These are phyloP conservation scores for Aspergillus avenaceus DNA, from an alignment of 495 filamentous ascomycete genomes.

Conservation along the genomic window DNA sequence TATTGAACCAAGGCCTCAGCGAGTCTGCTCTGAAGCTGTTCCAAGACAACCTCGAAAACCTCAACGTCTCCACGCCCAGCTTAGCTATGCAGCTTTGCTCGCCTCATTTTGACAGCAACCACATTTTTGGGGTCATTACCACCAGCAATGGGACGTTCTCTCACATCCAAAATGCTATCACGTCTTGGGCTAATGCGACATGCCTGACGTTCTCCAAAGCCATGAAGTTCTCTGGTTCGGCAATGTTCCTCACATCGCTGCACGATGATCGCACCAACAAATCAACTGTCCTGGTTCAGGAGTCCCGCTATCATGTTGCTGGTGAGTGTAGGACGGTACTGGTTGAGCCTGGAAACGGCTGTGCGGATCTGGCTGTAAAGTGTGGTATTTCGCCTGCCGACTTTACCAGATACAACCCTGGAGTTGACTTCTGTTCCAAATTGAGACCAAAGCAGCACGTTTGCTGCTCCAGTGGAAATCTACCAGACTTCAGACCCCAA, in stretches of 20 bases:
- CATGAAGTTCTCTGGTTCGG: slow-evolving; percentile 13
- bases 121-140: slow-evolving; percentile 30
- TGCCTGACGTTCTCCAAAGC: slow-evolving; percentile 23
- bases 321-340: slow-evolving; percentile 14
- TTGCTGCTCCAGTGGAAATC: slow-evolving; percentile 43
- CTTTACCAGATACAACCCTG: slow-evolving; percentile 38
- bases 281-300: neutral
- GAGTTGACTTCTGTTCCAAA: slow-evolving; percentile 26
- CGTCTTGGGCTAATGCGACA: slow-evolving; percentile 27
- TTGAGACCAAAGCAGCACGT: slow-evolving; percentile 33
- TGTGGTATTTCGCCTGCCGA: slow-evolving; percentile 12
- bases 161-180: slow-evolving; percentile 26
- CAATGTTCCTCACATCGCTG: slow-evolving; percentile 14
- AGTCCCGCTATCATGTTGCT: neutral
- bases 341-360: neutral
- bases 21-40: slow-evolving; percentile 16
- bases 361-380: neutral
- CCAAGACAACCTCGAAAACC: slow-evolving; percentile 11
- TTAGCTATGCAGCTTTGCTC: slow-evolving; percentile 37
- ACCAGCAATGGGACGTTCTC: slow-evolving; percentile 27
- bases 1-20: slow-evolving; percentile 20
- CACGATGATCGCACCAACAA: slow-evolving; percentile 3
- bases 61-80: slow-evolving; percentile 9
- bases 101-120: slow-evolving; percentile 15
- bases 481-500: slow-evolving; percentile 37